Base-by-base conservation (phyloP, 176 grass and related monocot species). In the Oryza punctata region DNA sequence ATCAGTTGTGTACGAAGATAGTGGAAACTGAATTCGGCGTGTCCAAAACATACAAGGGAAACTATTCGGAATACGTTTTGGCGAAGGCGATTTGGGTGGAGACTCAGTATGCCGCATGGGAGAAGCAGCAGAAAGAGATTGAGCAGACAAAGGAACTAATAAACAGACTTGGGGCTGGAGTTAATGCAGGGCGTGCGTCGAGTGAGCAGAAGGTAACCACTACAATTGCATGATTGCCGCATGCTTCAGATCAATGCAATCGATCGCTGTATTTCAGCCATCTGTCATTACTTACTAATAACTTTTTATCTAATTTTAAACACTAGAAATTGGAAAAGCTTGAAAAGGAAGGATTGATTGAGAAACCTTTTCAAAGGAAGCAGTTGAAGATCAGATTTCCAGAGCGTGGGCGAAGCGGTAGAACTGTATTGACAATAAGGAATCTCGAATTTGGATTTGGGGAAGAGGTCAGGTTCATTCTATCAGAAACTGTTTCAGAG, bases 81-180 rank as follows among this genome's bases (percentile, higher is more conserved):
- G 85, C 70, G 14, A 99, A 99, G 73, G 91, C 91, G 7, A 83
- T 90, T 72, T 91, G 85, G 74, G 80, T 96, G 35, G 89, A 99
- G 78, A 80, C 91, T 49, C 96, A 94, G 50, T 78, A 85, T 65
- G 87, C 93, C 40, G 93, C 93, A 3, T 96, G 96, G 96, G 93
- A 99, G 81, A 99, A 99, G 89, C 96, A 99, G 47, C 93, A 94
- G 85, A 99, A 99, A 64, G 93, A 99, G 80, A 96, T 99, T 87
- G 96, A 88, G 21, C 91, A 94, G 23, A 99, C 91, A 75, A 98
- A 92, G 85, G 96, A 96, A 23, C 75, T 99, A 49, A 99, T 99
- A 88, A 90, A 88, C 52, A 93, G 96, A 89, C 87, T 99, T 82
- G 85, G 96, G 61, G 96, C 96, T 28, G 96, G 93, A 72, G 93